phyloP scores from a whole-genome alignment of 257 asterid species.

The Ophiorrhiza pumila region DNA sequence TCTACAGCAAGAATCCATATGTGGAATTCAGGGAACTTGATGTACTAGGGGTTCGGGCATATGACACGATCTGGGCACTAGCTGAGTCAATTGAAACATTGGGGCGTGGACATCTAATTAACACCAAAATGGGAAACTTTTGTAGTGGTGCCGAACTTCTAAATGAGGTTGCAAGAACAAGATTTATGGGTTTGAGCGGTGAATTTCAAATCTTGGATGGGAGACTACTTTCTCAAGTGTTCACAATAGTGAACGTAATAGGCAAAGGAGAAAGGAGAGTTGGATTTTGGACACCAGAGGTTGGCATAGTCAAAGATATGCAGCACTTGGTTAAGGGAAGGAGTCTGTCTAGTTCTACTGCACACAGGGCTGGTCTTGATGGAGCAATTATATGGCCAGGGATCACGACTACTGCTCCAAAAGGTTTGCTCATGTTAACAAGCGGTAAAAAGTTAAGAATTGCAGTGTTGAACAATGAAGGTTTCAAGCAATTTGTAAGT shows the following conservation, averaged over 20 bases:
- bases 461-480: constrained; percentile 21
- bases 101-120: neutral
- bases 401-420: constrained; percentile 18
- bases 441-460: constrained; percentile 22
- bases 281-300: constrained; percentile 38
- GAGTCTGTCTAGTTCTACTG: constrained; percentile 17
- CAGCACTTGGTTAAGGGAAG: constrained; percentile 8
- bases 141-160: constrained; percentile 3
- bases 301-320: constrained; percentile 27
- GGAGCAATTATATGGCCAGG: constrained; percentile 21
- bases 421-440: constrained; percentile 9
- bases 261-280: constrained; percentile 32
- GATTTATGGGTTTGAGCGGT: constrained; percentile 31
- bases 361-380: constrained; percentile 12
- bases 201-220: constrained; percentile 24
- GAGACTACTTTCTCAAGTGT: constrained; percentile 25
- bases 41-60: constrained; percentile 35
- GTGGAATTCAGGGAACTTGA: constrained; percentile 19
- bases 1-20: constrained; percentile 12
- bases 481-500: constrained; percentile 24
- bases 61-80: constrained; percentile 38
- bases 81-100: constrained; percentile 34
- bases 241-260: constrained; percentile 37
- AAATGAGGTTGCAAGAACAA: neutral
- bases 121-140: neutral